Percentiles rank a stretch among this genome's conserved stretches.
phyloP scores from a whole-genome alignment of 345 rosid species.

The Salix purpurea region DNA sequence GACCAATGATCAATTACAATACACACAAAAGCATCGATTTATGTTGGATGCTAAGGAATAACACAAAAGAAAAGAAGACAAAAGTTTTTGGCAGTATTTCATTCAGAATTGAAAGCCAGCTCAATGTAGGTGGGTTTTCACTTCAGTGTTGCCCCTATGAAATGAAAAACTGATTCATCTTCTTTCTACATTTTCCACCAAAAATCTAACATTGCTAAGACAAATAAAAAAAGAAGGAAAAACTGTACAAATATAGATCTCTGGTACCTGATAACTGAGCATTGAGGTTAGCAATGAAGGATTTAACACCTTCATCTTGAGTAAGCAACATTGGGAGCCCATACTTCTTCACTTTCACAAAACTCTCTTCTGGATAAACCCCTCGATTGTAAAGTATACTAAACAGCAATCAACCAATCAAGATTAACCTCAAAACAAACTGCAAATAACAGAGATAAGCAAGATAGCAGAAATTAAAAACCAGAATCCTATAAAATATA shows the following conservation, averaged over 20 bases:
- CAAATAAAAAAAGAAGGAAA: not conserved
- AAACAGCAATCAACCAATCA: conserved; percentile 16
- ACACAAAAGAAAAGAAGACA: not conserved
- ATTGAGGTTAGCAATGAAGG: conserved; percentile 61
- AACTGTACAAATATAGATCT: not conserved
- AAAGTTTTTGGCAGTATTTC: not conserved
- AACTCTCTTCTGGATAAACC: conserved; percentile 91
- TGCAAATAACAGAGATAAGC: not conserved
- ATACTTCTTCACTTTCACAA: conserved; percentile 87
- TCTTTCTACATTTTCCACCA: too few species aligned
- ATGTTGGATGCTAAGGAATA: not conserved
- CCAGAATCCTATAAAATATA: conserved; percentile 15
- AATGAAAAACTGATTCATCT: not conserved
- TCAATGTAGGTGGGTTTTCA: not conserved
- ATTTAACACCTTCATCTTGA: conserved; percentile 80
- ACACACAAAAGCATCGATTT: not conserved
- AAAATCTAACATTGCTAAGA: too few species aligned
- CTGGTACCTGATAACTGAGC: conserved; percentile 71
- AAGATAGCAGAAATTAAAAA: not conserved
- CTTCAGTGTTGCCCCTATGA: not conserved
- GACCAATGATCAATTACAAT: conserved; percentile 1
- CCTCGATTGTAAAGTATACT: conserved; percentile 95
- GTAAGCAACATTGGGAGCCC: conserved; percentile 92
- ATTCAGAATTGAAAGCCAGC: not conserved
- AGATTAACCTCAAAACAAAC: not conserved